These are phyloP conservation scores for Cercospora citrullina DNA, from an alignment of 2,329 filamentous ascomycete genomes.

Conservation along the genomic window DNA sequence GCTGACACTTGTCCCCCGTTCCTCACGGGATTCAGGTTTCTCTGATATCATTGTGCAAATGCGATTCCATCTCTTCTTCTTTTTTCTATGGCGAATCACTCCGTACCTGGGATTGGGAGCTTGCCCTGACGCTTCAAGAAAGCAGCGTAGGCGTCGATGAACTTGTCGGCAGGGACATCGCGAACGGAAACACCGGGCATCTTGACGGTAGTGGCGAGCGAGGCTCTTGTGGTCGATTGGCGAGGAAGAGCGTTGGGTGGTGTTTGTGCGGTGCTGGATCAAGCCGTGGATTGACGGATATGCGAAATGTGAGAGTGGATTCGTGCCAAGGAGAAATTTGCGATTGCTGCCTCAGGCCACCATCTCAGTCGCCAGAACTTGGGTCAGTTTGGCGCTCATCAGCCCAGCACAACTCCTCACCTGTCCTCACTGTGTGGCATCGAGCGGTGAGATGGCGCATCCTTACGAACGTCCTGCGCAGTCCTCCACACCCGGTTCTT, in stretches of 20 bases:
- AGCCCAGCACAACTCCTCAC: neutral
- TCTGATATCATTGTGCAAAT: constrained; percentile 29
- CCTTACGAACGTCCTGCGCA: neutral
- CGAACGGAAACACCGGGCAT: constrained; percentile 82
- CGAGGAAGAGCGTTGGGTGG: constrained; percentile 19
- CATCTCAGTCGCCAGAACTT: neutral
- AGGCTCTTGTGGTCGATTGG: constrained; percentile 12
- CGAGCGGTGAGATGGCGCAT: neutral
- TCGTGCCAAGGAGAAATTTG: neutral
- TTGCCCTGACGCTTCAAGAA: constrained; percentile 95
- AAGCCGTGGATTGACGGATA: neutral
- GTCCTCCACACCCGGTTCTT: neutral
- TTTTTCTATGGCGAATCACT: constrained; percentile 21
- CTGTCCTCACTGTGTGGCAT: neutral
- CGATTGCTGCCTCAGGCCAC: neutral
- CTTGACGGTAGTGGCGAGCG: constrained; percentile 54
- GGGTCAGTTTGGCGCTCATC: neutral
- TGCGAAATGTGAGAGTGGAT: constrained; percentile 1
- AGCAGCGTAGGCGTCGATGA: constrained; percentile 80
- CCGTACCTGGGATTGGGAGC: constrained; percentile 82
- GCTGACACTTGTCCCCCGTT: constrained; percentile 47
- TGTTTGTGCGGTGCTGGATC: constrained; percentile 10
- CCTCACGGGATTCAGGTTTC: constrained; percentile 55
- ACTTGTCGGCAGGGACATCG: constrained; percentile 88
- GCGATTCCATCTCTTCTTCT: constrained; percentile 22